Conservation (phyloP, 2,329 filamentous ascomycete species). For the Magnaporthales sp. region DNA sequence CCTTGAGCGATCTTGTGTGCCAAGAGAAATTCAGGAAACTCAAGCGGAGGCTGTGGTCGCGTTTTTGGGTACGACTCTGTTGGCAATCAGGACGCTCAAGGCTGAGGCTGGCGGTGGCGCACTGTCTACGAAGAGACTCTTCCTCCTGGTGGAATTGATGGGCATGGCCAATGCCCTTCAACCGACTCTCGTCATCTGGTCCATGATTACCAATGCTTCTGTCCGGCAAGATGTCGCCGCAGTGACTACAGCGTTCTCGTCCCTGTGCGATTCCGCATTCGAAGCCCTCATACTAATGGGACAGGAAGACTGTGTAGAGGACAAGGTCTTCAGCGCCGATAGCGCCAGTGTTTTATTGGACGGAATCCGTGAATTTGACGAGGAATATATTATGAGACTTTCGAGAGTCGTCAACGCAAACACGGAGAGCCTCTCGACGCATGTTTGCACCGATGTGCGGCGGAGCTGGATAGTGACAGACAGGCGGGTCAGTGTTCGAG, state of each 20-base stretch:
- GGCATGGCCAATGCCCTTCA: constrained; percentile 12
- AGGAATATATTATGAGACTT: neutral
- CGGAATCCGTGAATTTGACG: neutral
- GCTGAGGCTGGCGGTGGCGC: constrained; percentile 6
- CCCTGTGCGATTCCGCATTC: constrained; percentile 2
- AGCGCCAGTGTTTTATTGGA: constrained; percentile 7
- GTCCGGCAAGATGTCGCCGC: constrained; percentile 3
- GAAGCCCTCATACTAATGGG: neutral
- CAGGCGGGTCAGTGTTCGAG: constrained; percentile 13
- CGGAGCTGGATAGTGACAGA: constrained; percentile 30
- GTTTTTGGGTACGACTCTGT: constrained; percentile 20
- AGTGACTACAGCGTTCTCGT: neutral
- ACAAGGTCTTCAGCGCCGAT: neutral
- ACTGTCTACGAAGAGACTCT: constrained; percentile 14
- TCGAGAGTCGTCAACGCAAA: constrained; percentile 17
- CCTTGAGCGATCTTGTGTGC: constrained; percentile 24
- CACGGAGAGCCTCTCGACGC: constrained; percentile 29
- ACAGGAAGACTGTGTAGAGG: neutral
- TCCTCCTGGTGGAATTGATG: constrained; percentile 15
- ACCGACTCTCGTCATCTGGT: constrained; percentile 11
- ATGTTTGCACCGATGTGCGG: constrained; percentile 34
- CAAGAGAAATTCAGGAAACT: constrained; percentile 26
- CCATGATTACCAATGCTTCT: constrained; percentile 5
- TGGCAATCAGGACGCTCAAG: constrained; percentile 12
- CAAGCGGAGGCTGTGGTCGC: constrained; percentile 22